Evolutionary conservation across 148 eudicot species (phyloP), one percentile per base, ranked within the genome.

Genomic region (Chenopodium berlandieri): DNA sequence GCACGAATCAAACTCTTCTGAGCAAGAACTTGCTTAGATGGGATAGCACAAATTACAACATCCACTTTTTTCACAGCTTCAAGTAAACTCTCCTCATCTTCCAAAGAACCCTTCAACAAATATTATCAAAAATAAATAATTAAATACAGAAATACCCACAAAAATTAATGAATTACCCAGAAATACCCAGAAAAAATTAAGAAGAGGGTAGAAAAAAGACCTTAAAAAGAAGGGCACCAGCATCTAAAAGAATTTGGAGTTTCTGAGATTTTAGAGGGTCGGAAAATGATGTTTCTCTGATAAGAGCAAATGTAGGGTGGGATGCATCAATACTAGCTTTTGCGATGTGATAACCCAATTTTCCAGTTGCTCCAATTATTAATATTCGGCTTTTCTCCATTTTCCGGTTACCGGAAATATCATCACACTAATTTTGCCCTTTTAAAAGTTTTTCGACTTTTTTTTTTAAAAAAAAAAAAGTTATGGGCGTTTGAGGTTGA

Each of bases 341-440:
- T 12, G 94, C 94, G 1, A 95, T 32, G 75, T 87, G 87, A 47
- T 87, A 87, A 10, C 98, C 99, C 46, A 95, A 54, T 2, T 84
- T 90, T 0, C 98, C 98, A 1, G 97, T 92, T 2, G 87, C 95
- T 79, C 99, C 99, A 19, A 95, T 88, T 77, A 95, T 84, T 67
- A 94, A 89, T 56, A 93, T 84, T 77, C 82, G 88, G 87, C 89
- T 91, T 85, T 80, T 91, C 82, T 82, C 82, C 87, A 84, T 84
- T 77, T 71, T 58, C 66, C 66, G 66, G 66, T 62, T 7, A 62
- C 25, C 66, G 66, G 25, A 3, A 27, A 22, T 62, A 7, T 62
- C 62, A 9, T 48, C 13, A 56, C 19, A 16, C 62, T 56, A 13
- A 56, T 56, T 56, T 56, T 56, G 62, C 20, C 60, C 4, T 54